Evolutionary conservation across 2,329 filamentous ascomycete genomes (phyloP).

Genomic region (Cadophora sp.): DNA sequence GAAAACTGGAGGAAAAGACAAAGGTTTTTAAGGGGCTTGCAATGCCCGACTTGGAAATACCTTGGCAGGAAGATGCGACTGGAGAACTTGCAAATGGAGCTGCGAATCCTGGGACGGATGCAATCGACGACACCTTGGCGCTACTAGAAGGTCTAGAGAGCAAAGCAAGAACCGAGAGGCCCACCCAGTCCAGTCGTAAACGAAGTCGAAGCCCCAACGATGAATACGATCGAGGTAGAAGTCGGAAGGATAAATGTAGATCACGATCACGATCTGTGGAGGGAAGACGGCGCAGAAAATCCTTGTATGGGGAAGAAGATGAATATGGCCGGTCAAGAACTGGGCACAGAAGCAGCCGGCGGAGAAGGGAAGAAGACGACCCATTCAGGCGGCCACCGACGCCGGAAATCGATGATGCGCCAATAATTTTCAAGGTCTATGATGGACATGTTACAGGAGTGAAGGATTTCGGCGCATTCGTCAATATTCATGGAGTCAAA

Average conservation of each 20-base stretch:
- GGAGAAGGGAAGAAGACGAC: conserved; percentile 57
- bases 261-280: conserved; percentile 60
- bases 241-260: conserved; percentile 50
- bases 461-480: conserved; percentile 95
- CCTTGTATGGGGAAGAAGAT: conserved; percentile 62
- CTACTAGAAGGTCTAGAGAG: conserved; percentile 85
- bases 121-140: conserved; percentile 91
- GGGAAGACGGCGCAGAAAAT: conserved; percentile 48
- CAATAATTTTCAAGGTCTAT: conserved; percentile 86
- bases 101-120: conserved; percentile 59
- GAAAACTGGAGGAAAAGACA: conserved; percentile 71
- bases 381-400: conserved; percentile 70
- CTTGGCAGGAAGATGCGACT: conserved; percentile 57
- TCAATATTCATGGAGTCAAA: conserved; percentile 85
- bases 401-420: conserved; percentile 80
- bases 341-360: conserved; percentile 51
- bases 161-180: conserved; percentile 55
- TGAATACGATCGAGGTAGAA: conserved; percentile 45
- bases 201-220: conserved; percentile 58
- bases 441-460: conserved; percentile 88
- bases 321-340: conserved; percentile 60
- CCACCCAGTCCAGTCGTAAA: conserved; percentile 52
- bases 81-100: conserved; percentile 43
- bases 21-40: conserved; percentile 90
- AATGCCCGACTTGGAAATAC: conserved; percentile 76